phyloP scores from a whole-genome alignment of 2,329 filamentous ascomycete genomes.

The Neobulgaria alba region DNA sequence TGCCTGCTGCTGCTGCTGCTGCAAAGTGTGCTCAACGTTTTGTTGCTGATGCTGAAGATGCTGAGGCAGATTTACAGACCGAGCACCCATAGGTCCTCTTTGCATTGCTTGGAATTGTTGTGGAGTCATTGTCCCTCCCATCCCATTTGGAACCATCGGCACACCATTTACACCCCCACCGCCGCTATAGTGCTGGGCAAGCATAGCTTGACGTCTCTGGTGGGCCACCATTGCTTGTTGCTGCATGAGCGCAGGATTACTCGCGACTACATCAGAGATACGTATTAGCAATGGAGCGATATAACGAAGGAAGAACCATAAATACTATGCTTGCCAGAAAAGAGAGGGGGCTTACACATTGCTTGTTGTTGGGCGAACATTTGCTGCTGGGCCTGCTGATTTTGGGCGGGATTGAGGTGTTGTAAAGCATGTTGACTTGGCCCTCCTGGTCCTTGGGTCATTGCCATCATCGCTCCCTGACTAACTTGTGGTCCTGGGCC shows the following conservation, averaged over 20 bases:
- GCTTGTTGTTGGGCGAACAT: slow-evolving; percentile 19
- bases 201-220: slow-evolving; percentile 42
- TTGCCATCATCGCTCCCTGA: slow-evolving; percentile 67
- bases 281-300: not conserved
- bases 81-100: slow-evolving; percentile 30
- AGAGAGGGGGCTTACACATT: slow-evolving; percentile 22
- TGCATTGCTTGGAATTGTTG: slow-evolving; percentile 46
- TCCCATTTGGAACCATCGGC: slow-evolving; percentile 38
- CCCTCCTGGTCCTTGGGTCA: slow-evolving; percentile 55
- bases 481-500: slow-evolving; percentile 63
- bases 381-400: slow-evolving; percentile 29
- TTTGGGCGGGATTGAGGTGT: slow-evolving; percentile 51
- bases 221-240: slow-evolving; percentile 49
- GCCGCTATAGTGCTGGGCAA: slow-evolving; percentile 45
- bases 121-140: slow-evolving; percentile 44
- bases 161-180: no score
- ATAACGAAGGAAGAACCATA: not conserved
- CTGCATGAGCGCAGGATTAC: slow-evolving; percentile 31
- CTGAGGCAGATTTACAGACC: slow-evolving; percentile 37
- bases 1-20: slow-evolving; percentile 33
- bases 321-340: no score
- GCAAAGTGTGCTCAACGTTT: slow-evolving; percentile 30
- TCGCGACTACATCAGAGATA: slow-evolving; percentile 20
- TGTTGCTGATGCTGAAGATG: slow-evolving; percentile 36
- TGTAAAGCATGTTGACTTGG: slow-evolving; percentile 61